phyloP scores from a whole-genome alignment of 2,329 filamentous ascomycete species.

The Monilinia vaccinii-corymbosi region DNA sequence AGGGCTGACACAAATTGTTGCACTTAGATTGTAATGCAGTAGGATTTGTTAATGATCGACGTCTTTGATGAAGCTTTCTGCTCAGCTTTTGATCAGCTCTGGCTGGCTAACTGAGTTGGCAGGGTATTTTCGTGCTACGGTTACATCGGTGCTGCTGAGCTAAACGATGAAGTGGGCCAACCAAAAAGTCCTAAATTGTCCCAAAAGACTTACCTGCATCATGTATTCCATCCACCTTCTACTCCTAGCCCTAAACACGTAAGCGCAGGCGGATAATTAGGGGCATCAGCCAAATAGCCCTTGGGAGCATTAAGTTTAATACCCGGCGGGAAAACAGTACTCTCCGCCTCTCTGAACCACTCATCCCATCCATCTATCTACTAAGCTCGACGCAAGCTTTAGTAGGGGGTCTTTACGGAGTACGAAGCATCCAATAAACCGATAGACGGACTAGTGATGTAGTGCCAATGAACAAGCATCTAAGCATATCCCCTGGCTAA shows the following conservation, averaged over 20 bases:
- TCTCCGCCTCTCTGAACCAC: conserved; percentile 36
- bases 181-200: not conserved
- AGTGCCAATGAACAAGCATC: not conserved
- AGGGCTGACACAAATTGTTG: not conserved
- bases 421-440: conserved; percentile 22
- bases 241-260: not conserved
- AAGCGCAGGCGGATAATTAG: not conserved
- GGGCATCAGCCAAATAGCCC: not conserved
- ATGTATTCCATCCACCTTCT: no score
- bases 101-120: no score
- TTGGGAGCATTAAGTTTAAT: conserved; percentile 29
- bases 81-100: not conserved
- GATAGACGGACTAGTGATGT: conserved; percentile 7
- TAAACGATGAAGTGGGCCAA: not conserved
- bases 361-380: no score
- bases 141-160: not conserved
- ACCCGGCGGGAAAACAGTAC: conserved; percentile 39
- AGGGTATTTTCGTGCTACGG: not conserved
- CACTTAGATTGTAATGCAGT: not conserved
- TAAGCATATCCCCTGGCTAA: not conserved
- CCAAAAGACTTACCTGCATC: not conserved
- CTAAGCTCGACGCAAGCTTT: conserved; percentile 20
- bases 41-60: not conserved
- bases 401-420: conserved; percentile 12
- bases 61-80: not conserved